Evolutionary conservation across 345 rosid species (phyloP).

Genomic region (Ceriops zippeliana): DNA sequence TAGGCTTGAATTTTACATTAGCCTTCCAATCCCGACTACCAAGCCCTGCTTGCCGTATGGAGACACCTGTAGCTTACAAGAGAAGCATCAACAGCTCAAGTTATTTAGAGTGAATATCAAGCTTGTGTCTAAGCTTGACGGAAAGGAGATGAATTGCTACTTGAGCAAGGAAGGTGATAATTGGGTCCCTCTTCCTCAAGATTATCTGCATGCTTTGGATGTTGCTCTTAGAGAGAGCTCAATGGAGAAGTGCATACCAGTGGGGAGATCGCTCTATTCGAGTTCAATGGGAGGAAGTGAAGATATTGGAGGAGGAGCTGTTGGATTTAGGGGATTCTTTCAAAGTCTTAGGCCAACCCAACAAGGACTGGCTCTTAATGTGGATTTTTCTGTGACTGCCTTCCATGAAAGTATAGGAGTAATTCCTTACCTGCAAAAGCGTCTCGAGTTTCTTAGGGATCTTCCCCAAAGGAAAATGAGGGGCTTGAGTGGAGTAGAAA

Average conservation of each 20-base stretch:
- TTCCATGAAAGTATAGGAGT: constrained; percentile 94
- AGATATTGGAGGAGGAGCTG: constrained; percentile 90
- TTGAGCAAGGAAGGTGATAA: constrained; percentile 64
- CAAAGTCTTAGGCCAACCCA: constrained; percentile 93
- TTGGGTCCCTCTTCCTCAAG: constrained; percentile 84
- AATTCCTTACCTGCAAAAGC: constrained; percentile 79
- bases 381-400: constrained; percentile 84
- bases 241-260: constrained; percentile 63
- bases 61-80: constrained; percentile 37
- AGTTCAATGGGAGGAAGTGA: constrained; percentile 68
- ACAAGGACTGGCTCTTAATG: constrained; percentile 89
- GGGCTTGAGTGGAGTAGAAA: constrained; percentile 61
- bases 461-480: constrained; percentile 67
- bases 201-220: constrained; percentile 89
- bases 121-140: constrained; percentile 81
- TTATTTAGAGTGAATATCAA: constrained; percentile 65
- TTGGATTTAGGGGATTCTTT: constrained; percentile 89
- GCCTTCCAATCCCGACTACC: constrained; percentile 68
- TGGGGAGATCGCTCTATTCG: constrained; percentile 81
- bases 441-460: constrained; percentile 71
- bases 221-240: constrained; percentile 85
- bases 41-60: constrained; percentile 27
- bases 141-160: constrained; percentile 58
- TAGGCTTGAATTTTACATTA: constrained; percentile 76
- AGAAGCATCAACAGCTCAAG: constrained; percentile 52